Evolutionary conservation across 768 basidiomycete species (phyloP).

Genomic region (Pseudohyphozyma bogoriensis): DNA sequence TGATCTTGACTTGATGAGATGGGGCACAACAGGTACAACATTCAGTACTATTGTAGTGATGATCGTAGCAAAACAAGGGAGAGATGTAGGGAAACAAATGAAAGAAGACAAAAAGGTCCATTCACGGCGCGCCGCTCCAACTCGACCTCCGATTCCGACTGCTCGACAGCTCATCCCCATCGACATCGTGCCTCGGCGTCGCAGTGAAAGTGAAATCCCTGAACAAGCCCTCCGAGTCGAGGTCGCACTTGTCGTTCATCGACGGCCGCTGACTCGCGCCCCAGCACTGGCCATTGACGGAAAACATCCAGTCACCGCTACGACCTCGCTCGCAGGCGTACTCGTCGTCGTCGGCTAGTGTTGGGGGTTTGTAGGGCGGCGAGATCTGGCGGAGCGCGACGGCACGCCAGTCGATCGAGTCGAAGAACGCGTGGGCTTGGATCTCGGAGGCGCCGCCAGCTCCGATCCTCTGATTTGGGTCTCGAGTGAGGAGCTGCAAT

Average conservation of each 20-base stretch:
- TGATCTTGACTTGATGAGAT: too few species aligned
- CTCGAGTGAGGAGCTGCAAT: constrained; percentile 69
- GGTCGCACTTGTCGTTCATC: background rate
- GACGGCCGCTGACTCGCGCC: background rate
- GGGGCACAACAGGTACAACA: too few species aligned
- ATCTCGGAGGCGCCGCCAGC: constrained; percentile 81
- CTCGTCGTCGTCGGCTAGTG: constrained; percentile 92
- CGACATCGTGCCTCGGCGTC: background rate
- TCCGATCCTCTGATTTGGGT: constrained; percentile 86
- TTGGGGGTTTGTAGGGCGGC: constrained; percentile 91
- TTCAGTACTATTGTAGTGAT: too few species aligned
- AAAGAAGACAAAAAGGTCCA: background rate
- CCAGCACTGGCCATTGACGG: background rate
- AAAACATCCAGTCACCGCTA: constrained; percentile 9
- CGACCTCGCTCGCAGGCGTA: constrained; percentile 47
- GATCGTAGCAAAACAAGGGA: too few species aligned
- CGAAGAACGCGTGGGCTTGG: constrained; percentile 89
- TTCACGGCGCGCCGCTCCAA: background rate
- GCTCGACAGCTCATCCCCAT: background rate
- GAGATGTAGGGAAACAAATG: background rate
- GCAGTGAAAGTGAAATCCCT: constrained; percentile 2
- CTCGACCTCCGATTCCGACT: background rate
- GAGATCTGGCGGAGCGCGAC: constrained; percentile 78
- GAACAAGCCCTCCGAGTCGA: background rate
- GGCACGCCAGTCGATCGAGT: constrained; percentile 78